Conservation (phyloP, 2,329 filamentous ascomycete genomes). For the Chalara sp. region DNA sequence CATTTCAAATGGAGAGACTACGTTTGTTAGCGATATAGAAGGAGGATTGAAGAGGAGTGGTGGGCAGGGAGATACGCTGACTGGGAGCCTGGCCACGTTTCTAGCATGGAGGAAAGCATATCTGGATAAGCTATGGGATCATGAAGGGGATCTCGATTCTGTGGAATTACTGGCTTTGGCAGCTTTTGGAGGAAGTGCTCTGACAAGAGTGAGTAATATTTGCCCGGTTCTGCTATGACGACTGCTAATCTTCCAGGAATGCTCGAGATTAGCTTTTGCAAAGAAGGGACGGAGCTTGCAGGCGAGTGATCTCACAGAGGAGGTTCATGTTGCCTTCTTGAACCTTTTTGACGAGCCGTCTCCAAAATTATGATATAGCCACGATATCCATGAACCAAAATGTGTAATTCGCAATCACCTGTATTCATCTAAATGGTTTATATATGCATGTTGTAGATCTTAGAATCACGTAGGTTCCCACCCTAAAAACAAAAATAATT, state of each 20-base stretch:
- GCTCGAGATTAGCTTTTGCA: conserved; percentile 77
- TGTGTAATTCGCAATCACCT: too few species aligned
- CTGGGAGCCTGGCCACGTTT: conserved; percentile 81
- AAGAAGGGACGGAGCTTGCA: conserved; percentile 84
- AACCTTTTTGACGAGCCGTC: conserved; percentile 62
- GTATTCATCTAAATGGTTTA: too few species aligned
- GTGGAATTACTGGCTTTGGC: conserved; percentile 66
- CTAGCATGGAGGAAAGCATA: conserved; percentile 86
- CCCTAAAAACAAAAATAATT: too few species aligned
- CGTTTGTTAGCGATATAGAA: conserved; percentile 67
- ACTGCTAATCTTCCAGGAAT: conserved; percentile 48
- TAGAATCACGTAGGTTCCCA: too few species aligned
- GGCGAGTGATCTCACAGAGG: conserved; percentile 86
- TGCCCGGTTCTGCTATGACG: conserved; percentile 3
- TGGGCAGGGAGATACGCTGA: conserved; percentile 92
- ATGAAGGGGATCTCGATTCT: conserved; percentile 41
- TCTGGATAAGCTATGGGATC: conserved; percentile 72
- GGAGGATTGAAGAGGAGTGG: conserved; percentile 87
- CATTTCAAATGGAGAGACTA: conserved; percentile 72
- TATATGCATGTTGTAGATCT: too few species aligned
- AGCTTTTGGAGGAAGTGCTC: conserved; percentile 77
- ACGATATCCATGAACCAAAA: background rate
- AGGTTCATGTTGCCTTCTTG: conserved; percentile 77
- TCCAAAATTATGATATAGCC: conserved; percentile 19
- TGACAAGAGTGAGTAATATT: conserved; percentile 63